Percentiles rank a stretch among this genome's conserved stretches.
phyloP scores from a whole-genome alignment of 2,329 filamentous ascomycete species.

The Aspergillus sp. region DNA sequence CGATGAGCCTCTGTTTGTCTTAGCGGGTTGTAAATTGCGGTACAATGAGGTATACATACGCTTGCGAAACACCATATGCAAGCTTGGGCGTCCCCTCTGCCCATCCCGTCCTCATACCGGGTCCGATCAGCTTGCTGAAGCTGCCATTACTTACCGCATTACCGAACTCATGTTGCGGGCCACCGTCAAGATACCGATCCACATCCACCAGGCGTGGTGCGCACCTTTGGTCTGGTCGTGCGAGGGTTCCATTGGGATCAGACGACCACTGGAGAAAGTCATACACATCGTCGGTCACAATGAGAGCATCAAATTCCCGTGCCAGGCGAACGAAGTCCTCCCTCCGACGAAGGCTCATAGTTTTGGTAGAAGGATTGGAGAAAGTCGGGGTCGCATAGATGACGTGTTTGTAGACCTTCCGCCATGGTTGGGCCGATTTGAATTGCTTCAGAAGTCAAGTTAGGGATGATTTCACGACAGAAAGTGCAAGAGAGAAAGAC shows the following conservation, averaged over 20 bases:
- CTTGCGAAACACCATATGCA: conserved; percentile 55
- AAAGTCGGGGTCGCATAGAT: conserved; percentile 88
- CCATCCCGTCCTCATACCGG: conserved; percentile 85
- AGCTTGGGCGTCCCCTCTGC: conserved; percentile 65
- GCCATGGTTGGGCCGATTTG: conserved; percentile 56
- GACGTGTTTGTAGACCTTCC: conserved; percentile 79
- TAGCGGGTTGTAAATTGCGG: conserved; percentile 7
- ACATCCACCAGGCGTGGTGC: conserved; percentile 74
- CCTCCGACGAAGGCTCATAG: conserved; percentile 67
- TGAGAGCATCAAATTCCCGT: conserved; percentile 71
- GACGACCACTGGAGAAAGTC: conserved; percentile 80
- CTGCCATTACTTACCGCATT: conserved; percentile 80
- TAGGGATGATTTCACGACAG: conserved; percentile 1
- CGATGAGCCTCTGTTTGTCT: conserved; percentile 47
- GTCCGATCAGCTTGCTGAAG: conserved; percentile 82
- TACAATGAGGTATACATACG: conserved; percentile 37
- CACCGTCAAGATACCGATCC: conserved; percentile 63
- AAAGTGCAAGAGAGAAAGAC: background rate
- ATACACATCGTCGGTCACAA: conserved; percentile 89
- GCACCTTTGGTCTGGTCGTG: conserved; percentile 34
- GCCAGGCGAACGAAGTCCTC: conserved; percentile 70
- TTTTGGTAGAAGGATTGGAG: conserved; percentile 80
- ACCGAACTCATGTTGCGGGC: conserved; percentile 63
- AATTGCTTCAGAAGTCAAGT: conserved; percentile 35
- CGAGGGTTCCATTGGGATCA: conserved; percentile 13